Conservation (phyloP, 768 basidiomycete species). For the Cantharellus anzutake region DNA sequence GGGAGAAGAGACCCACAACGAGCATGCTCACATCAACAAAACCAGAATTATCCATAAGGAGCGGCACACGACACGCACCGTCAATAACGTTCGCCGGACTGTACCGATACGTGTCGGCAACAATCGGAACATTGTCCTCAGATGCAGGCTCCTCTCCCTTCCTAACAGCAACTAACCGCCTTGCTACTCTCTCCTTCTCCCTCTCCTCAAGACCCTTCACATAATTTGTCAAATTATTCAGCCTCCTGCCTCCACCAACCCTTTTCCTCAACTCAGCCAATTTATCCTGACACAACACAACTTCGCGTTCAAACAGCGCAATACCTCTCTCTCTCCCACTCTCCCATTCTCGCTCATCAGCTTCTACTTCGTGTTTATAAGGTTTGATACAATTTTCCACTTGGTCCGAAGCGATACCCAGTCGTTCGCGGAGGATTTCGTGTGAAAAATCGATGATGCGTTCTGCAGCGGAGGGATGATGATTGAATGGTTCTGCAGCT, state of each 20-base stretch:
- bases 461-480: slow-evolving; percentile 77
- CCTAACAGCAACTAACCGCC: slow-evolving; percentile 24
- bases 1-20: neutral
- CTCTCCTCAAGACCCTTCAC: slow-evolving; percentile 67
- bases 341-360: slow-evolving; percentile 87
- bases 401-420: slow-evolving; percentile 90
- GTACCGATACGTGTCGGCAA: slow-evolving; percentile 68
- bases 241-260: slow-evolving; percentile 70
- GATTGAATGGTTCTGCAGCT: slow-evolving; percentile 72
- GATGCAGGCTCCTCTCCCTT: slow-evolving; percentile 19
- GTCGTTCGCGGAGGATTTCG: slow-evolving; percentile 78
- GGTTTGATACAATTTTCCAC: slow-evolving; percentile 99
- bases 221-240: slow-evolving; percentile 59
- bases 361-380: slow-evolving; percentile 95
- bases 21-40: neutral
- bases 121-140: slow-evolving; percentile 19
- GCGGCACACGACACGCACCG: slow-evolving; percentile 27
- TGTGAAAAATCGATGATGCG: slow-evolving; percentile 86
- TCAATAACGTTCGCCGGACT: slow-evolving; percentile 83
- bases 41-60: neutral
- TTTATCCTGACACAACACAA: slow-evolving; percentile 67
- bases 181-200: slow-evolving; percentile 43
- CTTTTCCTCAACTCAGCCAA: slow-evolving; percentile 70
- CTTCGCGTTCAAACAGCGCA: slow-evolving; percentile 69
- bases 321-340: slow-evolving; percentile 55